phyloP scores from a whole-genome alignment of 2,329 filamentous ascomycete species.

The Calonectria hawksworthii region DNA sequence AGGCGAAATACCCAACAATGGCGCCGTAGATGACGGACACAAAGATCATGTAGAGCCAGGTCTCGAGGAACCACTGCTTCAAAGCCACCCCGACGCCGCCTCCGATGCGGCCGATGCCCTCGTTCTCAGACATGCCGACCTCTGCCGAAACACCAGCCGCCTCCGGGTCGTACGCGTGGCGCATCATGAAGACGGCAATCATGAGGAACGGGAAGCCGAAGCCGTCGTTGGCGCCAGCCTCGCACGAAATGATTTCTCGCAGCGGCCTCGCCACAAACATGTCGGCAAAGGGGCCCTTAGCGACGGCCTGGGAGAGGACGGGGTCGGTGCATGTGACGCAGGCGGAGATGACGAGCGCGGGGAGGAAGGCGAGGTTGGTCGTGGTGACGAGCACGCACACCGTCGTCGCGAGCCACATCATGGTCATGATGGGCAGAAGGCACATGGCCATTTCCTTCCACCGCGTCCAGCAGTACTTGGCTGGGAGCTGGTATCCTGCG shows the following conservation, averaged over 20 bases:
- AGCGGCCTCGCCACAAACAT: conserved; percentile 71
- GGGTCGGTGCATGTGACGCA: conserved; percentile 75
- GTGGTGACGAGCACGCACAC: conserved; percentile 68
- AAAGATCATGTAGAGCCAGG: conserved; percentile 71
- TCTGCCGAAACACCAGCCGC: conserved; percentile 26
- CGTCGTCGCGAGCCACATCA: conserved; percentile 73
- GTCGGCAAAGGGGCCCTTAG: conserved; percentile 72
- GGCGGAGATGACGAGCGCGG: conserved; percentile 70
- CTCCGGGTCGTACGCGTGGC: conserved; percentile 60
- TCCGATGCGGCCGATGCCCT: conserved; percentile 64
- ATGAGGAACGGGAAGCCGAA: conserved; percentile 74
- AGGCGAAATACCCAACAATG: conserved; percentile 62
- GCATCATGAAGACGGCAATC: conserved; percentile 69
- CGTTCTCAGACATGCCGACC: conserved; percentile 27
- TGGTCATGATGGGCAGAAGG: conserved; percentile 71
- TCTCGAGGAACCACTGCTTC: conserved; percentile 71
- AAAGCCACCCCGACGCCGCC: conserved; percentile 66
- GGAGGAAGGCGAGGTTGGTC: conserved; percentile 66
- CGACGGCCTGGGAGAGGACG: conserved; percentile 72
- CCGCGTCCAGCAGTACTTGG: conserved; percentile 64
- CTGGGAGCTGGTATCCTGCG: conserved; percentile 72
- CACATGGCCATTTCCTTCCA: conserved; percentile 69
- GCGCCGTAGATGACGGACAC: conserved; percentile 67
- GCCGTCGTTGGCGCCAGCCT: conserved; percentile 73
- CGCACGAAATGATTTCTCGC: conserved; percentile 73